A percentile compares a stretch with the other conserved stretches of the same genome.
Conservation (phyloP, 2,329 filamentous ascomycete species). For the Knufia petricola region DNA sequence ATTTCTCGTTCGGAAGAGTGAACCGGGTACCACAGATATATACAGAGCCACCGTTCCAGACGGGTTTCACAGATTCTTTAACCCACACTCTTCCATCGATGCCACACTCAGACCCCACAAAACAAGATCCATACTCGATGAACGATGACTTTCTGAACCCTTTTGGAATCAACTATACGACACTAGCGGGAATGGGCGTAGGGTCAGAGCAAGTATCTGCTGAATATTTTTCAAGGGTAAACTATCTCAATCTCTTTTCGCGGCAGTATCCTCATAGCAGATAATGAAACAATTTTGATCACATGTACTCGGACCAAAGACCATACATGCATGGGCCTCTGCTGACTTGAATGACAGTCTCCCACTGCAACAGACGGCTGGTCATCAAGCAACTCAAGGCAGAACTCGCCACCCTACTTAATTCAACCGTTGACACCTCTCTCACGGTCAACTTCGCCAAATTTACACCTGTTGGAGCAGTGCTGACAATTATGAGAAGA, state of each 20-base stretch:
- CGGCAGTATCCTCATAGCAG: constrained; percentile 16
- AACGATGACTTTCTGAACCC: constrained; percentile 49
- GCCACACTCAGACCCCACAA: constrained; percentile 34
- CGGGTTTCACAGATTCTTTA: constrained; percentile 32
- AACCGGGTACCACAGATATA: neutral
- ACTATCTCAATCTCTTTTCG: constrained; percentile 26
- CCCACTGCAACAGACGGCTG: constrained; percentile 31
- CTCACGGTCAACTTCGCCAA: constrained; percentile 33
- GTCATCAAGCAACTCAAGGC: constrained; percentile 32
- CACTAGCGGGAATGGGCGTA: constrained; percentile 49
- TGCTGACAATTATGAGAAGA: constrained; percentile 13
- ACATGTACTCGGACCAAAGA: constrained; percentile 1
- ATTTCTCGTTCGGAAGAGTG: neutral
- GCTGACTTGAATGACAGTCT: constrained; percentile 27
- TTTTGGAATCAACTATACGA: constrained; percentile 52
- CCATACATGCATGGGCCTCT: constrained; percentile 16
- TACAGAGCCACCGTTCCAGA: constrained; percentile 19
- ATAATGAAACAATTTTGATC: constrained; percentile 13
- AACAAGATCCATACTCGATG: constrained; percentile 42
- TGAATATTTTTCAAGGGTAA: constrained; percentile 33
- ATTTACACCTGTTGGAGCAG: constrained; percentile 24
- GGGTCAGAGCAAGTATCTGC: constrained; percentile 29
- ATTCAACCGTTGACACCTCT: constrained; percentile 35
- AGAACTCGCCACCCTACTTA: constrained; percentile 33
- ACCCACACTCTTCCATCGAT: constrained; percentile 39